phyloP scores from a whole-genome alignment of 1,284 basidiomycete species.

The Leccinum fallax region DNA sequence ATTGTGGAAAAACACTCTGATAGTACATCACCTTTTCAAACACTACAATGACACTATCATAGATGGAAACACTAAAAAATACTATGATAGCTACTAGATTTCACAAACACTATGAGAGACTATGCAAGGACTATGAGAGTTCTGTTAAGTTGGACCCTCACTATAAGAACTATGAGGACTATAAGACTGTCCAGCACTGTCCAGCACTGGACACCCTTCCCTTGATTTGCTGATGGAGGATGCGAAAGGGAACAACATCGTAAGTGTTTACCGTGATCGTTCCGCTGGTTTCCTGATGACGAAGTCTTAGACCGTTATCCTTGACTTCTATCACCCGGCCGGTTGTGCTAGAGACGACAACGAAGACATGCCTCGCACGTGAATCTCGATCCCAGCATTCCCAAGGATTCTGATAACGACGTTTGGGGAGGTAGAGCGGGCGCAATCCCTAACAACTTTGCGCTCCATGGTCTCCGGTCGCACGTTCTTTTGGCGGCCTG shows the following conservation, averaged over 20 bases:
- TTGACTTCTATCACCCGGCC: conserved; percentile 60
- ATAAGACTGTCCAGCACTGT: too few species aligned
- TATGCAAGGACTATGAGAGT: too few species aligned
- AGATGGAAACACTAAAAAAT: too few species aligned
- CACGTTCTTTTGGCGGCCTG: conserved; percentile 58
- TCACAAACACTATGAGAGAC: too few species aligned
- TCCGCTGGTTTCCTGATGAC: neutral
- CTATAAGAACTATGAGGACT: too few species aligned
- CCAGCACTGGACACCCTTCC: too few species aligned
- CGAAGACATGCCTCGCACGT: conserved; percentile 42
- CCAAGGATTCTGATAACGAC: conserved; percentile 50
- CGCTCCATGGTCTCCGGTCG: conserved; percentile 38
- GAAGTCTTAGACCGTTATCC: conserved; percentile 45
- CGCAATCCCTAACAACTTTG: conserved; percentile 43
- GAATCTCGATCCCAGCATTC: conserved; percentile 47
- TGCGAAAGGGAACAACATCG: conserved; percentile 61
- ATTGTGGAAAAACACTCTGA: too few species aligned
- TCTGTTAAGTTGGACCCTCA: too few species aligned
- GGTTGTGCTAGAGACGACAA: conserved; percentile 40
- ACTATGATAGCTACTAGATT: too few species aligned
- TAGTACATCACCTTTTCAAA: too few species aligned
- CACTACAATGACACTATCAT: too few species aligned
- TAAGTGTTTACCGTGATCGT: neutral
- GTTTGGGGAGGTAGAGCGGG: conserved; percentile 46
- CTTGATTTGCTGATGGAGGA: neutral